Evolutionary conservation across 1,284 basidiomycete species (phyloP).

Genomic region (Phylloporus sp.): DNA sequence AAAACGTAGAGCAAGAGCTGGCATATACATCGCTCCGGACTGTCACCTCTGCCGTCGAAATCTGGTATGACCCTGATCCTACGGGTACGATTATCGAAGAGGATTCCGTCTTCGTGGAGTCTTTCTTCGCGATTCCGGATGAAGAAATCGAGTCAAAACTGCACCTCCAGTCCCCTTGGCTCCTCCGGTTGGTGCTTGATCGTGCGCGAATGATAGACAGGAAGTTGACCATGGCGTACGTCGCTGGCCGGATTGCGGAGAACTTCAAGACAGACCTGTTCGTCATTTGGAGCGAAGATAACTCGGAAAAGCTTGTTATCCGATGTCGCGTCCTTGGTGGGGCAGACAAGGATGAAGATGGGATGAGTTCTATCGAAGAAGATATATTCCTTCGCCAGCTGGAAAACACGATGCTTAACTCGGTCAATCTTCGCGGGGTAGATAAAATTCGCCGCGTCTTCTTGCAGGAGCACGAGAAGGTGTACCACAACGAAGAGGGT

Average conservation of each 20-base stretch:
- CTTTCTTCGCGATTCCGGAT: conserved; percentile 99
- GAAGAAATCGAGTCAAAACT: conserved; percentile 93
- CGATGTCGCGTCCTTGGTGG: conserved; percentile 94
- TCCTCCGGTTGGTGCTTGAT: conserved; percentile 95
- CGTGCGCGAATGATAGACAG: conserved; percentile 98
- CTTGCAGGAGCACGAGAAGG: conserved; percentile 88
- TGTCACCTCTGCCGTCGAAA: conserved; percentile 94
- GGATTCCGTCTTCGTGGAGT: conserved; percentile 95
- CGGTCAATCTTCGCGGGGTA: conserved; percentile 95
- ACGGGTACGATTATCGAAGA: conserved; percentile 95
- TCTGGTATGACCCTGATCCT: conserved; percentile 97
- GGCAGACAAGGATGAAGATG: conserved; percentile 90
- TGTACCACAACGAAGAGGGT: conserved; percentile 68
- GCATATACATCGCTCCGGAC: conserved; percentile 95
- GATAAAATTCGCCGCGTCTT: conserved; percentile 92
- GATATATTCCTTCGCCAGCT: conserved; percentile 97
- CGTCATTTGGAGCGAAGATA: conserved; percentile 99
- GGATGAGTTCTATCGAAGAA: conserved; percentile 79
- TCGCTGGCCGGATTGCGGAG: conserved; percentile 92
- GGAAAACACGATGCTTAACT: conserved; percentile 95
- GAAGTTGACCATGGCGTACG: conserved; percentile 94
- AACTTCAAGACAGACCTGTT: conserved; percentile 97
- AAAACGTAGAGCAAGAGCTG: conserved; percentile 91
- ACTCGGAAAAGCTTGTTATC: conserved; percentile 96
- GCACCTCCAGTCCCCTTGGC: conserved; percentile 95